Base-by-base conservation (phyloP, 352 stramenopile species). In the Phytophthora capsici region DNA sequence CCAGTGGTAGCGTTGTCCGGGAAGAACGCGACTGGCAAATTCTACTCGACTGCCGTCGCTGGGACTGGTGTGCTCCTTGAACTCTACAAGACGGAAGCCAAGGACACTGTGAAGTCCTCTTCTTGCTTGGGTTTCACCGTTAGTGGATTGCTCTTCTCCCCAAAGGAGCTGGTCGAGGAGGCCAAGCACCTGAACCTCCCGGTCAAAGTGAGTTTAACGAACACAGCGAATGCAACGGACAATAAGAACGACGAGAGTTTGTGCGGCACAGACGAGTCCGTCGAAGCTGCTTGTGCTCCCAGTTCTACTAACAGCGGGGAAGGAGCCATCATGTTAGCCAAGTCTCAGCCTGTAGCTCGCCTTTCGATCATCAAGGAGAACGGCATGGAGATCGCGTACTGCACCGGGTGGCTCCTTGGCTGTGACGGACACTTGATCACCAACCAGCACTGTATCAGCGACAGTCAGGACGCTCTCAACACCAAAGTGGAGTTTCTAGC, bases 341-440 rank as follows among this genome's bases (percentile, higher is more conserved):
- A 66, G 10, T 90, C 85, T 2, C 57, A 72, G 9, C 52, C 73
- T 7, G 83, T 94, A 16, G 85, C 77, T 22, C 80, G 85, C 7
- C 69, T 94, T 16, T 85, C 73, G 22, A 91, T 91, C 40, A 70
- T 78, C 58, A 88, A 89, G 46, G 66, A 88, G 51, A 86, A 82
- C 43, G 77, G 71, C 23, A 75, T 90, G 66, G 63, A 75, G 46
- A 63, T 85, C 20, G 81, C 81, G 8, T 94, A 75, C 37, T 94
- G 86, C 65, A 92, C 86, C 20, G 86, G 83, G 12, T 94, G 80
- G 43, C 34, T 94, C 3, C 40, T 94, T 0, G 86, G 86, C n/a
- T 90, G 84, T 56, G 82, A 90, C 12, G 86, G 83, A 13, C 83
- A 94, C 61, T 41, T 94, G 51, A 66, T 94, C 54, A 94, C 86